Evolutionary conservation across 306 rosid genomes (phyloP).

Genomic region (Cicer chorassanicum): DNA sequence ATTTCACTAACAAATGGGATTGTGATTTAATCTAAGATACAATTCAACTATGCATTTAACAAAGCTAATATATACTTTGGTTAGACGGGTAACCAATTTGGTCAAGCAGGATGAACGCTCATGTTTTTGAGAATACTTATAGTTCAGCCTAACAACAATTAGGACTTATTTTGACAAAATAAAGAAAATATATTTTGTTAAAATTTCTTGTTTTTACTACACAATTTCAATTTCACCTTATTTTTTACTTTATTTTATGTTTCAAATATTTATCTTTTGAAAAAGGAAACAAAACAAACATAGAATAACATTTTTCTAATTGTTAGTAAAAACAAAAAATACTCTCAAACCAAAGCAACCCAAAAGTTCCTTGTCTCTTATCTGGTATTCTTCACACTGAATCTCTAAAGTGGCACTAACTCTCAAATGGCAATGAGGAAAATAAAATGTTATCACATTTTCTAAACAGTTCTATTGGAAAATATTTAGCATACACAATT

Average conservation of each 20-base stretch:
- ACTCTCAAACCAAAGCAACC: no score
- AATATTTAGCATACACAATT: conserved; percentile 14
- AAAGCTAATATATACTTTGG: conserved; percentile 27
- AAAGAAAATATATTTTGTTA: background rate
- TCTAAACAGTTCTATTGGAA: conserved; percentile 16
- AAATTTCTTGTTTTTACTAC: background rate
- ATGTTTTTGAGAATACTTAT: conserved; percentile 8
- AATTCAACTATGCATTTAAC: conserved; percentile 23
- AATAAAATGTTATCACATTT: background rate
- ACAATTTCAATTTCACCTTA: background rate
- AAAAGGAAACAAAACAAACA: no score
- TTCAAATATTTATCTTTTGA: background rate
- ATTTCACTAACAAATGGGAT: conserved; percentile 9
- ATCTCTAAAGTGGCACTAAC: conserved; percentile 1
- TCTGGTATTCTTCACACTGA: conserved; percentile 20
- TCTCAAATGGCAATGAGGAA: conserved; percentile 8
- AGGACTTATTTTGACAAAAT: conserved; percentile 1
- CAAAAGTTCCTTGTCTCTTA: background rate
- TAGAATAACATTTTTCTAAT: no score
- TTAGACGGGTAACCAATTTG: conserved; percentile 8
- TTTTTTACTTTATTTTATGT: background rate
- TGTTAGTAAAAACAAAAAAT: no score
- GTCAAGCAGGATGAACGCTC: conserved; percentile 15
- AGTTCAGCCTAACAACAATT: conserved; percentile 13
- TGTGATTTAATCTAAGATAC: conserved; percentile 27